Base-by-base conservation (phyloP, 2,329 filamentous ascomycete species). In the Mycosphaerelloides madeirae region DNA sequence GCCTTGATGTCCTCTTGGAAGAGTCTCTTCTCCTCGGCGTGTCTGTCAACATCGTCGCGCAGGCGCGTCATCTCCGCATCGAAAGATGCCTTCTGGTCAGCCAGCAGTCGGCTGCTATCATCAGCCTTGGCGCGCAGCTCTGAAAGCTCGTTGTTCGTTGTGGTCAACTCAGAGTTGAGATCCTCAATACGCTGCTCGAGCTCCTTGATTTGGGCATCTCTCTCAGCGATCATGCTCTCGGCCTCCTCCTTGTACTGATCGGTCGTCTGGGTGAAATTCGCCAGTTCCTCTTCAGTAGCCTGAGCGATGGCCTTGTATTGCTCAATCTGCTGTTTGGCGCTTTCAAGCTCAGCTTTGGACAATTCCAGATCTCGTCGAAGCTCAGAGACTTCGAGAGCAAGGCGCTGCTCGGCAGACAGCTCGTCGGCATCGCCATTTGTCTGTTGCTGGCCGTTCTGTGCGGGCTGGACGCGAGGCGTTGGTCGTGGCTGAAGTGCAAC, bases 1-100 rank as follows among this genome's bases (percentile, higher is more conserved):
- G 87, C 84, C 50, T 93, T 90, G 32, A 97, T 79, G 58, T 97
- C 90, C 58, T 95, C 85, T 62, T 94, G 87, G 62, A 95, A 86
- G 62, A 85, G 88, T 54, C 87, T 83, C 25, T 87, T 83, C 38
- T 89, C 84, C 49, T 88, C 85, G 48, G 81, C 76, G 63, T 91
- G 84, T 41, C 85, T 80, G 54, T 89, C 85, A 46, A 85, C 84
- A 55, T 95, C 85, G 37, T 94, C 88, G 64, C 87, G 93, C 20
- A 97, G 72, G 28, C 87, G 80, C 16, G 78, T 74, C 41, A 96
- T 81, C 59, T 97, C 88, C 8, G 84, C 76, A 57, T 95, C 85
- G 5, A 93, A 75, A 14, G 79, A 78, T 4, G 79, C 73, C 70
- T 91, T 95, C 65, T 96, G 88, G 45, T 95, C 88, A 46, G 90